phyloP scores from a whole-genome alignment of 495 filamentous ascomycete genomes.

The Umbilicaria muhlenbergii region DNA sequence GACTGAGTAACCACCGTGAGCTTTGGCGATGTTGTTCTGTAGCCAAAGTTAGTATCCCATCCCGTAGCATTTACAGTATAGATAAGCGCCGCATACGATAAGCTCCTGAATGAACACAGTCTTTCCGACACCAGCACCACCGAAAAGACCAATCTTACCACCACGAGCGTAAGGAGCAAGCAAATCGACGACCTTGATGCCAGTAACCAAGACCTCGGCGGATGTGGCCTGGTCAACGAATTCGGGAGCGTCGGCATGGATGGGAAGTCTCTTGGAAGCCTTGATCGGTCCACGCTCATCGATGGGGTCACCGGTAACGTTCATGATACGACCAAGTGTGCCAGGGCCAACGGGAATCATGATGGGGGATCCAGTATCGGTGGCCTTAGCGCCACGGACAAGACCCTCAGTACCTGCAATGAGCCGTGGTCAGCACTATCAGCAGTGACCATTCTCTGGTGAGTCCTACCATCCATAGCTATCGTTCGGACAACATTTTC shows the following conservation, averaged over 20 bases:
- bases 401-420: conserved; percentile 92
- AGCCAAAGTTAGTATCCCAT: conserved; percentile 6
- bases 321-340: conserved; percentile 98
- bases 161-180: conserved; percentile 98
- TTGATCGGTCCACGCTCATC: conserved; percentile 98
- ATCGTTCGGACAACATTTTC: conserved; percentile 98
- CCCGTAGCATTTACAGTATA: neutral
- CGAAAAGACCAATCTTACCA: conserved; percentile 99
- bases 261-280: conserved; percentile 67
- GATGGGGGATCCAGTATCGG: conserved; percentile 89
- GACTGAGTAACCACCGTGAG: conserved; percentile 99
- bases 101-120: conserved; percentile 99
- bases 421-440: conserved; percentile 14
- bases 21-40: conserved; percentile 99
- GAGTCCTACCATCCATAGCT: conserved; percentile 96
- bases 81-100: conserved; percentile 43
- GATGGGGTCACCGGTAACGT: conserved; percentile 99
- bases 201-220: conserved; percentile 92
- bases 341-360: conserved; percentile 90
- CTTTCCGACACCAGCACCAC: conserved; percentile 99
- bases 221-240: conserved; percentile 92
- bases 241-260: conserved; percentile 81
- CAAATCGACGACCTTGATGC: conserved; percentile 99
- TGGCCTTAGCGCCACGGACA: conserved; percentile 68
- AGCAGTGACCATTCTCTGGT: neutral